Evolutionary conservation across 2,329 filamentous ascomycete genomes (phyloP), one percentile per base, ranked within the genome.

Genomic region (Fusarium tjaetaba): DNA sequence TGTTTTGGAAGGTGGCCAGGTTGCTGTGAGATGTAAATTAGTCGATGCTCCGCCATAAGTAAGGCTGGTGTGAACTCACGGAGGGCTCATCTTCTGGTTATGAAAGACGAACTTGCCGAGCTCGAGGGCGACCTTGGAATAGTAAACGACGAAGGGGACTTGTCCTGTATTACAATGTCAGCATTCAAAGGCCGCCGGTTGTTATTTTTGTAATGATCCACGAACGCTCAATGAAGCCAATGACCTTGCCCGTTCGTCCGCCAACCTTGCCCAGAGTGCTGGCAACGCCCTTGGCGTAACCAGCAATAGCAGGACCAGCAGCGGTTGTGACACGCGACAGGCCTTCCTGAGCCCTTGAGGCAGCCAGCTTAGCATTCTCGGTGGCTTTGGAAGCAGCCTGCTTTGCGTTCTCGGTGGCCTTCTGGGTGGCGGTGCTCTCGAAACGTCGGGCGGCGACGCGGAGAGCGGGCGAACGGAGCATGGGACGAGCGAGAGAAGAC

Each of bases 11-110:
- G 75, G 94, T 94, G 81, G 91, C 88, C 76, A 94, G 71, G 79
- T 92, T 92, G 75, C 95, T 97, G 80, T 57, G 61, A 39, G 32
- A 36, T 41, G 49, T 18, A 59, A 62, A 38, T 77, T 73, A 65
- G 68, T 49, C 36, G 30, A 42, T 13, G 59, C 68, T 61, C 61
- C 68, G 65, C 45, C 55, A 36, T 62, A n/a, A n/a, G 26, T 52
- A 63, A 58, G 66, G 69, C 59, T 70, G 61, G 55, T 20, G 13
- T 49, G 43, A 48, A 66, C 95, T 91, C 93, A 99, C 96, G 96
- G 96, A 85, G 94, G 95, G 81, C 89, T 87, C 95, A 99, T 98
- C 87, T 93, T 94, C 85, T 96, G 95, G 83, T 91, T 92, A 79
- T 91, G 90, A 87, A 95, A 94, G 77, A 98, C 90, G 77, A 98